Percentiles rank a stretch among this genome's conserved stretches.
These are phyloP conservation scores for Chenopodium quinoa DNA, from an alignment of 148 eudicot genomes.

Conservation along the genomic window DNA sequence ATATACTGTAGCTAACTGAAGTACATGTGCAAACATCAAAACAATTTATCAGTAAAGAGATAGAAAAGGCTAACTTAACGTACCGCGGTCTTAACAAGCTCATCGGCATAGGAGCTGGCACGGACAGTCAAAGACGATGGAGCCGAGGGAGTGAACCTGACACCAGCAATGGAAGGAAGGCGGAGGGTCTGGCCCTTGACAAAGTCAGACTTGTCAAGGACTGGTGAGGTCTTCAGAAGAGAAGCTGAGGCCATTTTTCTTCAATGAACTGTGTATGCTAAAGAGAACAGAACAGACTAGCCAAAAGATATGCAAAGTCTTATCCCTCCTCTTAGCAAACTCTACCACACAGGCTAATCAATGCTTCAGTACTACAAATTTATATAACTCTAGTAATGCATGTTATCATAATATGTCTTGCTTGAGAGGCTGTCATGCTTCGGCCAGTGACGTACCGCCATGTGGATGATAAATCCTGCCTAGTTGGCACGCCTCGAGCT, in stretches of 20 bases:
- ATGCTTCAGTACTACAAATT: conserved; percentile 23
- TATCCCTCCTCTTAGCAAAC: conserved; percentile 41
- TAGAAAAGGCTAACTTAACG: conserved; percentile 8
- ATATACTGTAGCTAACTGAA: background rate
- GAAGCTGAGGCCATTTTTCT: conserved; percentile 73
- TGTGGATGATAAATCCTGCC: conserved; percentile 45
- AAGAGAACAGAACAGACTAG: conserved; percentile 17
- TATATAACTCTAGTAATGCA: conserved; percentile 37
- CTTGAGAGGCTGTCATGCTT: conserved; percentile 67
- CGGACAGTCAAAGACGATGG: conserved; percentile 45
- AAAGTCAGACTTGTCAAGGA: conserved; percentile 79
- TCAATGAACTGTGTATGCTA: background rate
- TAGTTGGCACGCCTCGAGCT: conserved; percentile 18
- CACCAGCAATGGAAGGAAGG: conserved; percentile 40
- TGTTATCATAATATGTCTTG: conserved; percentile 41
- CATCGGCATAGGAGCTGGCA: conserved; percentile 69
- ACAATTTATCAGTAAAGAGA: background rate
- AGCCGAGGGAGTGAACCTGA: conserved; percentile 42
- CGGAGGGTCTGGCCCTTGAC: conserved; percentile 74
- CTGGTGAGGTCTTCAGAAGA: conserved; percentile 74
- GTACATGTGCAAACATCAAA: background rate
- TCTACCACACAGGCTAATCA: conserved; percentile 46
- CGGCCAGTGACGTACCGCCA: conserved; percentile 43
- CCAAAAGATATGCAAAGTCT: conserved; percentile 37
- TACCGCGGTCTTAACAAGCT: conserved; percentile 92